Percentiles rank a stretch among this genome's conserved stretches.
Evolutionary conservation across 129 eudicot genomes (phyloP).

Genomic region (Sambucus nigra): DNA sequence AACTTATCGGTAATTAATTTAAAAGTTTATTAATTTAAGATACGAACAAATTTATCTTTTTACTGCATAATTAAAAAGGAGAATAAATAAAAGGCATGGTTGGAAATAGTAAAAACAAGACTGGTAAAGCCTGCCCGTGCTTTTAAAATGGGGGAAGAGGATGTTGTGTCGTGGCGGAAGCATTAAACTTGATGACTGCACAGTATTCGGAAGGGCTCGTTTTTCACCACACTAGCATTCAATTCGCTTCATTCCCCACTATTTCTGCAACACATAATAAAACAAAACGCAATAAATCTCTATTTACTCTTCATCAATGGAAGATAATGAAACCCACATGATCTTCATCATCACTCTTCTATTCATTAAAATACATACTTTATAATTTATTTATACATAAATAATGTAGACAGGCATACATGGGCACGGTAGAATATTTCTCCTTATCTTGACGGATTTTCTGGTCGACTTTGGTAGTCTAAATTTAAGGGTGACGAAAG

Average conservation of each 20-base stretch:
- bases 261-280: conserved; percentile 1
- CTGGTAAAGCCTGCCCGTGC: neutral
- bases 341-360: conserved; percentile 12
- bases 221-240: neutral
- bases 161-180: conserved; percentile 1
- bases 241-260: neutral
- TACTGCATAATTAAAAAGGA: no score
- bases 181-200: neutral
- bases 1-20: no score
- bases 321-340: conserved; percentile 18
- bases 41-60: no score
- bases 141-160: neutral
- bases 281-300: conserved; percentile 14
- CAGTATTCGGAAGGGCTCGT: neutral
- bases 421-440: conserved; percentile 19
- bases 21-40: no score
- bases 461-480: conserved; percentile 20
- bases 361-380: neutral
- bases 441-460: conserved; percentile 23
- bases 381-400: neutral
- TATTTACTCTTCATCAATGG: conserved; percentile 10
- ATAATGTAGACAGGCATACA: neutral
- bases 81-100: no score
- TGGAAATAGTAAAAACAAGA: no score
- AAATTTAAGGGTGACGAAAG: conserved; percentile 11